Percentiles rank a stretch among this genome's conserved stretches.
Conservation (phyloP, 2,329 filamentous ascomycete species). For the Parascedosporium putredinis region DNA sequence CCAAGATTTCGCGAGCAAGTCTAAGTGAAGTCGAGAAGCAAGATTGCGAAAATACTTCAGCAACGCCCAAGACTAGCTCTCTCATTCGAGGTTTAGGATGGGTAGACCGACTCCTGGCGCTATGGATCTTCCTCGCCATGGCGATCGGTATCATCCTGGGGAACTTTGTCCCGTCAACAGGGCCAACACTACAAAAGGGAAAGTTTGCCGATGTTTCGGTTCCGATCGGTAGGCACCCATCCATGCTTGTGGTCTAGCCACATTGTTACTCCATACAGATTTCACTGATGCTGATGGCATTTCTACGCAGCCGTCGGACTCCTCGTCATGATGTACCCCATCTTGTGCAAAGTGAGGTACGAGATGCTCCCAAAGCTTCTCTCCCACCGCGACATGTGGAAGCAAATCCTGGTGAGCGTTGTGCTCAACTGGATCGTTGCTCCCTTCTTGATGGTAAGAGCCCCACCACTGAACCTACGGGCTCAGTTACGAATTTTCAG, state of each 20-base stretch:
- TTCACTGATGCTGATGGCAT: neutral
- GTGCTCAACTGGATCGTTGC: conserved; percentile 76
- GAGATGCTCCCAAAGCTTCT: conserved; percentile 64
- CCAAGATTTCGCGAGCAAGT: neutral
- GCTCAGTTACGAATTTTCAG: no score
- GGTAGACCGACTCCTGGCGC: conserved; percentile 52
- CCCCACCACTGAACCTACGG: neutral
- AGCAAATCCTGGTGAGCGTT: conserved; percentile 67
- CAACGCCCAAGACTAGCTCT: neutral
- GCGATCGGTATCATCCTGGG: conserved; percentile 62
- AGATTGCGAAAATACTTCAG: neutral
- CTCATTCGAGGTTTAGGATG: conserved; percentile 37
- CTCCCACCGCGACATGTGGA: conserved; percentile 54
- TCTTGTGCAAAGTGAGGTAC: conserved; percentile 75
- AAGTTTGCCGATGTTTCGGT: conserved; percentile 60
- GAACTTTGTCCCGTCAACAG: conserved; percentile 59
- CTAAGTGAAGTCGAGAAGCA: neutral
- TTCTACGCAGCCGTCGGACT: conserved; percentile 60
- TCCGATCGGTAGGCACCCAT: conserved; percentile 42
- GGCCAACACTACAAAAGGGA: conserved; percentile 54
- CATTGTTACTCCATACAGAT: no score
- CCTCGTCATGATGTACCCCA: conserved; percentile 90
- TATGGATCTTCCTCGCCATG: conserved; percentile 76
- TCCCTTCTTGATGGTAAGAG: conserved; percentile 65
- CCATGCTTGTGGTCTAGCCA: no score